These are phyloP conservation scores for Colletotrichum trifolii DNA, from an alignment of 2,329 filamentous ascomycete species.

Conservation along the genomic window DNA sequence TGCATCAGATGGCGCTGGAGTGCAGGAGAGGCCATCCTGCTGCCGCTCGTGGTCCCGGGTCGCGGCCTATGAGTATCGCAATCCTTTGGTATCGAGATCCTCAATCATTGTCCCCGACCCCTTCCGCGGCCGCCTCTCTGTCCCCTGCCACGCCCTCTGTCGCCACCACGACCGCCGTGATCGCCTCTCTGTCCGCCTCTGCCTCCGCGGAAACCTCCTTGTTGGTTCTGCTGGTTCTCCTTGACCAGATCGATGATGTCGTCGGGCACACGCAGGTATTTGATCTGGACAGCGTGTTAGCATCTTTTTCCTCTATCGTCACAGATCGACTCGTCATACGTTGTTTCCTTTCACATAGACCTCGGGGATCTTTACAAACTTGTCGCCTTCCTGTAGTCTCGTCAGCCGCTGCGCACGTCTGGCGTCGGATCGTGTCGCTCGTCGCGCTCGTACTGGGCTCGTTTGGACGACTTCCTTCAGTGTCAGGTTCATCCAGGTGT, in stretches of 20 bases:
- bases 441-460: conserved; percentile 69
- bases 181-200: conserved; percentile 70
- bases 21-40: neutral
- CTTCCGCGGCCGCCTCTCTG: conserved; percentile 32
- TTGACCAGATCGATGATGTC: conserved; percentile 95
- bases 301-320: no score
- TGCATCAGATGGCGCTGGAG: no score
- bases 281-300: conserved; percentile 75
- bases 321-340: conserved; percentile 62
- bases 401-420: conserved; percentile 36
- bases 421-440: neutral
- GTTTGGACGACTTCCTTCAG: conserved; percentile 98
- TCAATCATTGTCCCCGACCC: conserved; percentile 30
- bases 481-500: conserved; percentile 99
- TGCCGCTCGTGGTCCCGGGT: no score
- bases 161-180: conserved; percentile 66
- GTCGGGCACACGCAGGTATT: conserved; percentile 95
- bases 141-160: conserved; percentile 65
- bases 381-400: conserved; percentile 82
- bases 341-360: conserved; percentile 98
- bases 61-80: neutral
- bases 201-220: conserved; percentile 72
- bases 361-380: conserved; percentile 90
- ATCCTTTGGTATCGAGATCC: neutral
- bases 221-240: conserved; percentile 85